These are phyloP conservation scores for Prunus persica DNA, from an alignment of 306 rosid genomes.

Conservation along the genomic window Prunus_persica_NCBIv2 NC_034012.1:2292501-2293000, in stretches of 20 bases:
- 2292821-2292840: conserved; percentile 80
- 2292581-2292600: not conserved
- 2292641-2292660: not conserved
- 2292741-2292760: not conserved
- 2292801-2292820: conserved; percentile 64
- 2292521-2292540: not conserved
- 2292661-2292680: not conserved
- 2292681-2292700: not conserved
- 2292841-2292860: conserved; percentile 68
- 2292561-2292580: not conserved
- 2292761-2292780: not conserved
- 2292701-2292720: not conserved
- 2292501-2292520: conserved; percentile 5
- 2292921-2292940: conserved; percentile 83
- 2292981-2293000: conserved; percentile 44
- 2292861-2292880: conserved; percentile 90
- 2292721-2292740: not conserved
- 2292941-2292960: conserved; percentile 65
- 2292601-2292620: not conserved
- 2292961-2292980: conserved; percentile 59
- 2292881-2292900: conserved; percentile 78
- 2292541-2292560: not conserved
- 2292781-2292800: not conserved
- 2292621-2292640: not conserved
- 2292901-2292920: conserved; percentile 68